Evolutionary conservation across 148 eudicot species (phyloP).

Genomic region (Spergularia marina): DNA sequence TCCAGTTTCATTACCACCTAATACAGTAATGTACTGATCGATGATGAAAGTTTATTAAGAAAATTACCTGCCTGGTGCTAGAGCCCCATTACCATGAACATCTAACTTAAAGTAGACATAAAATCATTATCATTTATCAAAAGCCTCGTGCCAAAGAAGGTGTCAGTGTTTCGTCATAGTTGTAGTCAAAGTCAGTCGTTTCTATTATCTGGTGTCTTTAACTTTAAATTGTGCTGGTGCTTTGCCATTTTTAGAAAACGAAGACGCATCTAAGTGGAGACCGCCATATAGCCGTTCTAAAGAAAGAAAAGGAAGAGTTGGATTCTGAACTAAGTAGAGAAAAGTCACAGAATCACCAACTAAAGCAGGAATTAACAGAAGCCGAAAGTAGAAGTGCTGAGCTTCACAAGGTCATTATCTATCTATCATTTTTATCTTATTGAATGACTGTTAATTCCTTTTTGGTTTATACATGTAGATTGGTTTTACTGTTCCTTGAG

Average conservation of each 20-base stretch:
- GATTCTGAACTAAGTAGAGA: slow-evolving; percentile 62
- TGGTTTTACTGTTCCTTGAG: background rate
- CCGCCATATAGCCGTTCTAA: slow-evolving; percentile 45
- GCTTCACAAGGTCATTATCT: slow-evolving; percentile 62
- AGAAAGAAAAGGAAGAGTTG: slow-evolving; percentile 70
- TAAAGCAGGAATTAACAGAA: slow-evolving; percentile 79
- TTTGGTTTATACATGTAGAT: background rate
- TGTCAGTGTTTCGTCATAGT: too few relatives aligned
- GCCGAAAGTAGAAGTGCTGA: slow-evolving; percentile 73
- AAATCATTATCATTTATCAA: background rate
- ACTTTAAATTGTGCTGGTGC: background rate
- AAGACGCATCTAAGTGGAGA: slow-evolving; percentile 47
- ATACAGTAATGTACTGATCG: background rate
- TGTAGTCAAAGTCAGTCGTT: background rate
- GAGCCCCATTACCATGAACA: background rate
- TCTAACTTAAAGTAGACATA: background rate
- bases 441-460: background rate
- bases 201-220: slow-evolving; percentile 3
- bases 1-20: background rate
- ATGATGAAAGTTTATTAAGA: background rate
- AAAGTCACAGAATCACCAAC: slow-evolving; percentile 54
- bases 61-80: background rate
- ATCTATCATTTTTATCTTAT: background rate
- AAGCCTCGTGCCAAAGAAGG: background rate
- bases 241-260: slow-evolving; percentile 43